Evolutionary conservation across 495 filamentous ascomycete genomes (phyloP).

Genomic region (Trichocladium antarcticum): DNA sequence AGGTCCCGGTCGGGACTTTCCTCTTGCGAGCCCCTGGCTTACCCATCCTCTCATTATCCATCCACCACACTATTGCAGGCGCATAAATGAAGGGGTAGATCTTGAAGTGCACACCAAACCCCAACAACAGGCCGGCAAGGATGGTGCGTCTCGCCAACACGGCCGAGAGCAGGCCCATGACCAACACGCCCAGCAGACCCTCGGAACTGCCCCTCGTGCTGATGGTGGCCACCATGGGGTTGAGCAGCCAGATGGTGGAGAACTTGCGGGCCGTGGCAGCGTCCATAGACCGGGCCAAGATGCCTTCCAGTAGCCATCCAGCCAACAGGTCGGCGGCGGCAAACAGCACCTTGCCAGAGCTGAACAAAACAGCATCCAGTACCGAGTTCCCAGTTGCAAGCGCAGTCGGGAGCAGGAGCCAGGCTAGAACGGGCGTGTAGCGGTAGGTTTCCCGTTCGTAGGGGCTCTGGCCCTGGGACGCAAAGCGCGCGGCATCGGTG

Average conservation of each 20-base stretch:
- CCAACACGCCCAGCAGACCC: constrained; percentile 74
- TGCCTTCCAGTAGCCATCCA: constrained; percentile 61
- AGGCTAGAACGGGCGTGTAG: constrained; percentile 88
- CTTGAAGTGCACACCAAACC: constrained; percentile 87
- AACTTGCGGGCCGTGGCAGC: constrained; percentile 52
- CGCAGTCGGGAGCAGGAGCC: constrained; percentile 75
- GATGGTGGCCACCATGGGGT: constrained; percentile 96
- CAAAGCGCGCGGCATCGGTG: constrained; percentile 85
- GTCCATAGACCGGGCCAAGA: constrained; percentile 24
- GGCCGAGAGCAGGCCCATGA: constrained; percentile 72
- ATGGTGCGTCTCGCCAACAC: constrained; percentile 45
- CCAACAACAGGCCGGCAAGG: constrained; percentile 66
- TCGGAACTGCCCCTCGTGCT: constrained; percentile 90
- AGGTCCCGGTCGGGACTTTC: background rate
- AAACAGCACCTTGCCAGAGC: constrained; percentile 82
- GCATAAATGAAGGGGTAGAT: constrained; percentile 98
- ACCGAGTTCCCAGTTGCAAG: constrained; percentile 30
- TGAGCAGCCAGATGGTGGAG: constrained; percentile 81
- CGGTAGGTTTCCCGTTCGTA: constrained; percentile 90
- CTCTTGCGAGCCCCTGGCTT: background rate
- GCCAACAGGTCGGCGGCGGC: constrained; percentile 71
- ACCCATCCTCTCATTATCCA: constrained; percentile 46
- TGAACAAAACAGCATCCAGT: constrained; percentile 50
- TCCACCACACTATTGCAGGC: constrained; percentile 74
- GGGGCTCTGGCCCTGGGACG: constrained; percentile 51